Evolutionary conservation across 2,329 filamentous ascomycete genomes (phyloP), one percentile per base, ranked within the genome.

Genomic region (Trichoderma afroharzianum): DNA sequence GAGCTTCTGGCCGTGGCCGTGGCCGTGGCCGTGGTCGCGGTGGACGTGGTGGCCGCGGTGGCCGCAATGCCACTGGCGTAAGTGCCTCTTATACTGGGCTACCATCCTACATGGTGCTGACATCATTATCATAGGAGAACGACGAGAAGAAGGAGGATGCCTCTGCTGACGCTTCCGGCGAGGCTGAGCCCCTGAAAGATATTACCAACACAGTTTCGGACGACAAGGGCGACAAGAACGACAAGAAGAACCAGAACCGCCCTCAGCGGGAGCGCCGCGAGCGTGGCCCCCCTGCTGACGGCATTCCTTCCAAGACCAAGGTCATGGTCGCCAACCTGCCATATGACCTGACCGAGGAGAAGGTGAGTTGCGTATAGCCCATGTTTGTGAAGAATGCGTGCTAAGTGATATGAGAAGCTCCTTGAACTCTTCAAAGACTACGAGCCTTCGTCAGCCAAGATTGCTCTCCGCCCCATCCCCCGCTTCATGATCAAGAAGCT

Each of bases 401-500:
- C 63, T 50, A 59, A 55, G 26, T 62, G 18, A n/a, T 28, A 59
- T 68, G 75, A 78, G 24, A 74, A 98, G 96, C 94, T 99, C 81
- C 95, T 98, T 87, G 95, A 99, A 83, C 93, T 99, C 80, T 99
- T 99, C 85, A 88, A 90, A 80, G 93, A 90, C 74, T 99, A 98
- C 87, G 88, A 94, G 81, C 96, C 96, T 74, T 92, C 92, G 77
- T 97, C 94, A 75, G 95, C 96, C 83, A 99, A 98, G 91, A 98
- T 99, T 80, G 96, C 96, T 76, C 93, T 99, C 78, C 95, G 96
- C 79, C 96, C 96, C 67, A 99, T 99, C 77, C 96, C 96, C 77
- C 95, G 95, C 79, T 99, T 98, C 88, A 99, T 99, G 96, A 96
- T 99, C 86, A 98, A 98, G 92, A 99, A 99, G 90, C 93, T 99